Percentiles rank a stretch among this genome's conserved stretches.
Conservation (phyloP, 2,329 filamentous ascomycete species). For the Hansfordia pulvinata region DNA sequence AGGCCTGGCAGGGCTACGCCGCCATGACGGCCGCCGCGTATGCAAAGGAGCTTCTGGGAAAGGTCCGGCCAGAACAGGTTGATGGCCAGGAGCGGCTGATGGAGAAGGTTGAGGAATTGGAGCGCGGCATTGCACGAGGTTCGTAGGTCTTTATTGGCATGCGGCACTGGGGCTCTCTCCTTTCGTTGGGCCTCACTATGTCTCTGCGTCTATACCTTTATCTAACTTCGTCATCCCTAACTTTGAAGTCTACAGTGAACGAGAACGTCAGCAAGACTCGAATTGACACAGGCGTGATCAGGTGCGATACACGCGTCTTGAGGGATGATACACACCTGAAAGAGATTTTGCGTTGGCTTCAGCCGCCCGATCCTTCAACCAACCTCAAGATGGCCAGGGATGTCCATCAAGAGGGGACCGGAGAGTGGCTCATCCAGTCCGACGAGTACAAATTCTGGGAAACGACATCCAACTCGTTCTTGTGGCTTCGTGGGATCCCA, state of each 20-base stretch:
- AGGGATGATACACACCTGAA: neutral
- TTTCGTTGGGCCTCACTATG: too few species aligned
- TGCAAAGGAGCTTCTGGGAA: conserved; percentile 6
- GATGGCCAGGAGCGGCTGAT: conserved; percentile 1
- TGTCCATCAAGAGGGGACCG: neutral
- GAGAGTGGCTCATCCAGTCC: neutral
- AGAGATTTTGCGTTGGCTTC: neutral
- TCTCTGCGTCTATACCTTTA: too few species aligned
- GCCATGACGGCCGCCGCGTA: conserved; percentile 12
- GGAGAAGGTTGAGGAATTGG: too few species aligned
- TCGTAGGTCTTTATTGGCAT: neutral
- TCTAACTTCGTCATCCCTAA: too few species aligned
- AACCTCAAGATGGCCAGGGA: neutral
- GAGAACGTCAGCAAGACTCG: too few species aligned
- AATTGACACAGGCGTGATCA: neutral
- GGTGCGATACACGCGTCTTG: neutral
- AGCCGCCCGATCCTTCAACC: neutral
- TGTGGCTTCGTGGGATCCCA: neutral
- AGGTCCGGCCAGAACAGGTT: conserved; percentile 3
- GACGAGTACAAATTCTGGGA: neutral
- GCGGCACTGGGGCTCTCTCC: neutral
- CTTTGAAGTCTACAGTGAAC: too few species aligned
- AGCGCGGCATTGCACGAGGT: neutral
- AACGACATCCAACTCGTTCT: neutral
- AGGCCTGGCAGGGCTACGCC: conserved; percentile 11